A percentile compares a stretch with the other conserved stretches of the same genome.
These are phyloP conservation scores for Rhodotorula sphaerocarpa DNA, from an alignment of 768 basidiomycete genomes.

Conservation along the genomic window DNA sequence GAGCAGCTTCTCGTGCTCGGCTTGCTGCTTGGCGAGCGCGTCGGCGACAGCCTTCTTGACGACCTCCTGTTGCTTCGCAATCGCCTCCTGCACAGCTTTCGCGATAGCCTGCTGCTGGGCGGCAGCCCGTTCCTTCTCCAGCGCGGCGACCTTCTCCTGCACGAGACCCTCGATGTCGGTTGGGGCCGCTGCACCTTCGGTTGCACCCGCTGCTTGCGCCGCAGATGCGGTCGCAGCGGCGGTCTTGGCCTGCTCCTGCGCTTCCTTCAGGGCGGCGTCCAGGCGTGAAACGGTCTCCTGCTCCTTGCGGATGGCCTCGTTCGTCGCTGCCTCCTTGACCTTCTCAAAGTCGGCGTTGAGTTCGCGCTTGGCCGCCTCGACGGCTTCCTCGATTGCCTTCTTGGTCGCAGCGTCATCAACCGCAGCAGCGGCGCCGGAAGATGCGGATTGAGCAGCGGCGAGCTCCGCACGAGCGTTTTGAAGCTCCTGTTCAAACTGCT, in stretches of 20 bases:
- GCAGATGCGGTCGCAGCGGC: not conserved
- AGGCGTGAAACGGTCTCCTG: constrained; percentile 40
- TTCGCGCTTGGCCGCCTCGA: constrained; percentile 36
- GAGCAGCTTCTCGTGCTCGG: constrained; percentile 24
- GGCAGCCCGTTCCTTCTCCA: constrained; percentile 41
- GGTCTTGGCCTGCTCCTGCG: constrained; percentile 26
- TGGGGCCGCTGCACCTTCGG: not conserved
- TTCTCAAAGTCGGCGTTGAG: constrained; percentile 43
- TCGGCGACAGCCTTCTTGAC: constrained; percentile 40
- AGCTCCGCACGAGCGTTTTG: constrained; percentile 12
- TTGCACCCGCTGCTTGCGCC: too few relatives aligned
- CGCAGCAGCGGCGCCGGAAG: not conserved
- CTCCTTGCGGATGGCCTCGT: constrained; percentile 45
- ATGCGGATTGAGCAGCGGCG: constrained; percentile 6
- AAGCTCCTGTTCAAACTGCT: constrained; percentile 34
- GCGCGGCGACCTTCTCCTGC: constrained; percentile 55
- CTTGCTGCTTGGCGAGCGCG: constrained; percentile 26
- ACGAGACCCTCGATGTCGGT: constrained; percentile 44
- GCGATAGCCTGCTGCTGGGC: constrained; percentile 40
- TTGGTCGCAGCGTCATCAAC: constrained; percentile 18
- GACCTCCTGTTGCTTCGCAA: constrained; percentile 28
- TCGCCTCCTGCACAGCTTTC: constrained; percentile 30
- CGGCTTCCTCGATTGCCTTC: constrained; percentile 43
- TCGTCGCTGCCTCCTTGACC: constrained; percentile 42
- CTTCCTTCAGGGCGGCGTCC: constrained; percentile 25